Evolutionary conservation across 169 alveolate species (phyloP).

Genomic region (Eimeria sp.): DNA sequence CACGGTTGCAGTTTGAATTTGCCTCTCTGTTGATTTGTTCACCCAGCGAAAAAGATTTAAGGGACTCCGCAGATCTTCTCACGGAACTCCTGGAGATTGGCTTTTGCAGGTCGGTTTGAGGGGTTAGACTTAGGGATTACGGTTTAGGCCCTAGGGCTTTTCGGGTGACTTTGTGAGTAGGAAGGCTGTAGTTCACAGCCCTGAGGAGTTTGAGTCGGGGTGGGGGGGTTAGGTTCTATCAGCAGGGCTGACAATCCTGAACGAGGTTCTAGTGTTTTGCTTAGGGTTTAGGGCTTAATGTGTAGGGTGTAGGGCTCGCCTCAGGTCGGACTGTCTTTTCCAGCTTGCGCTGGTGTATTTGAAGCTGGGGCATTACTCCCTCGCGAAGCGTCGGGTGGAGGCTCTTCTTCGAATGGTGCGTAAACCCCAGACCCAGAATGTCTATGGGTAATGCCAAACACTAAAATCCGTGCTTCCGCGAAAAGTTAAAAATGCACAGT

Average conservation of each 20-base stretch:
- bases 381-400: constrained; percentile 83
- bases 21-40: constrained; percentile 83
- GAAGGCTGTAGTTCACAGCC: neutral
- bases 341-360: constrained; percentile 80
- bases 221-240: neutral
- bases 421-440: neutral
- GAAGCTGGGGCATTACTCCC: constrained; percentile 83
- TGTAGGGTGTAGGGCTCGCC: neutral
- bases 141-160: neutral
- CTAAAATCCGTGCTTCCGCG: neutral
- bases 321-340: constrained; percentile 83
- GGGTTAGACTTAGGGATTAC: constrained; percentile 5
- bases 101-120: constrained; percentile 61
- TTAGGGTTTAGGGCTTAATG: constrained; percentile 25
- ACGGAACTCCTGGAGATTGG: constrained; percentile 83
- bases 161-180: neutral
- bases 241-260: neutral
- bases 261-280: neutral
- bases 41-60: constrained; percentile 67
- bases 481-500: neutral
- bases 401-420: constrained; percentile 80
- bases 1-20: constrained; percentile 83
- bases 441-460: neutral
- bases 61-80: constrained; percentile 82
- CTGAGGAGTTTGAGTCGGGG: neutral